phyloP scores from a whole-genome alignment of 1,284 basidiomycete genomes.

The Porogramme epimiltina region DNA sequence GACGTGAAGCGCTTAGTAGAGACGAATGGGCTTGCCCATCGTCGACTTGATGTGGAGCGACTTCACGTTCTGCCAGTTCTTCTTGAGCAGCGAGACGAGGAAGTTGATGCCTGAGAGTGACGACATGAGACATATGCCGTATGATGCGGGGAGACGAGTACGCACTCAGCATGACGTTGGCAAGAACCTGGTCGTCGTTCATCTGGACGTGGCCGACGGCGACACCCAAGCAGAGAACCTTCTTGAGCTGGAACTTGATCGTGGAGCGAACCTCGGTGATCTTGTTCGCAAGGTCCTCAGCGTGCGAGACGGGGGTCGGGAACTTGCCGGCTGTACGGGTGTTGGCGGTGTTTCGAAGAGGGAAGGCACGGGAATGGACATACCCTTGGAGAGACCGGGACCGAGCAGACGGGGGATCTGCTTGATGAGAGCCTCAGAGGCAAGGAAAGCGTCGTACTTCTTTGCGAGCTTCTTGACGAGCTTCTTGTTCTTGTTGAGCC shows the following conservation, averaged over 20 bases:
- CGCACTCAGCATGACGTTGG: constrained; percentile 95
- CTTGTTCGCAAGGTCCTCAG: constrained; percentile 92
- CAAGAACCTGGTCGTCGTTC: constrained; percentile 96
- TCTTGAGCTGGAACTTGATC: constrained; percentile 99
- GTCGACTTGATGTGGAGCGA: constrained; percentile 98
- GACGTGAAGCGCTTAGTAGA: constrained; percentile 65
- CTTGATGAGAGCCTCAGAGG: constrained; percentile 98
- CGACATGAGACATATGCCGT: constrained; percentile 10
- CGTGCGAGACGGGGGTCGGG: constrained; percentile 95
- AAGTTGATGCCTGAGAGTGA: constrained; percentile 89
- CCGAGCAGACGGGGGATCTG: constrained; percentile 96
- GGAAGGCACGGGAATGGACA: background rate
- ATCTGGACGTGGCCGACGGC: constrained; percentile 98
- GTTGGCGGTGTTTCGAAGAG: background rate
- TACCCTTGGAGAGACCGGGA: constrained; percentile 8
- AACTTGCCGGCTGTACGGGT: constrained; percentile 87
- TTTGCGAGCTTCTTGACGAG: constrained; percentile 99
- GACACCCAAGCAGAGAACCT: constrained; percentile 98
- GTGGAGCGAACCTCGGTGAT: constrained; percentile 96
- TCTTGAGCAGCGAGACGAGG: constrained; percentile 91
- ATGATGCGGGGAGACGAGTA: constrained; percentile 52
- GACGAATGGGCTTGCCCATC: constrained; percentile 97
- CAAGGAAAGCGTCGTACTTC: constrained; percentile 99
- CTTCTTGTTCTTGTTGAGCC: constrained; percentile 99
- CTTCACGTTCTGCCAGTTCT: constrained; percentile 99